These are phyloP conservation scores for Citrullus colocynthis DNA, from an alignment of 306 rosid species.

Conservation along the genomic window DNA sequence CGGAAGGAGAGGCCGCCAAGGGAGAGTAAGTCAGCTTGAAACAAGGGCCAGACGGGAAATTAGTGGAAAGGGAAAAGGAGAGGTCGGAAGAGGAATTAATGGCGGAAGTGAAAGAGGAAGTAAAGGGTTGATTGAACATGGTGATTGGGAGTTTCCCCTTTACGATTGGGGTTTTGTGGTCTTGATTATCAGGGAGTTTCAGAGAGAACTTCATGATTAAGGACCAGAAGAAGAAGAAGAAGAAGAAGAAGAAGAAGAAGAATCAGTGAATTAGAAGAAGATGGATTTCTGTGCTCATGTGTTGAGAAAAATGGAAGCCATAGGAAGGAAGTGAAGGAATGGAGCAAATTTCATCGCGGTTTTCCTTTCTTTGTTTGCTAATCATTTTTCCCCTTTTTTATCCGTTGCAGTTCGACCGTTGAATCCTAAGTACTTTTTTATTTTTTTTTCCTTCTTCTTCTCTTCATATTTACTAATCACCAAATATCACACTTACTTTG, in stretches of 20 bases:
- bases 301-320: neutral
- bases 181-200: slow-evolving; percentile 31
- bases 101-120: slow-evolving; percentile 38
- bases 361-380: too few relatives aligned
- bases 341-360: neutral
- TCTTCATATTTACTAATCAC: too few relatives aligned
- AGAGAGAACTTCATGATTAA: slow-evolving; percentile 21
- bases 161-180: slow-evolving; percentile 17
- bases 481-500: too few relatives aligned
- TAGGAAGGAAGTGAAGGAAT: neutral
- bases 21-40: slow-evolving; percentile 59
- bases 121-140: slow-evolving; percentile 47
- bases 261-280: neutral
- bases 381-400: neutral
- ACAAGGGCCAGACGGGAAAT: slow-evolving; percentile 18
- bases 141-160: slow-evolving; percentile 61
- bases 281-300: neutral
- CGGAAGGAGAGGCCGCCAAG: slow-evolving; percentile 47
- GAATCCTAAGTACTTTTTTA: neutral
- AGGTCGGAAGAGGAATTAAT: slow-evolving; percentile 9
- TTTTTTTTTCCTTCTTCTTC: too few relatives aligned
- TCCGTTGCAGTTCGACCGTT: slow-evolving; percentile 5
- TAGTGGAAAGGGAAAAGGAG: slow-evolving; percentile 16
- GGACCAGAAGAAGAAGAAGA: neutral
- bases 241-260: neutral